Evolutionary conservation across 2,329 filamentous ascomycete genomes (phyloP).

Genomic region (Endoconidiophora polonica): DNA sequence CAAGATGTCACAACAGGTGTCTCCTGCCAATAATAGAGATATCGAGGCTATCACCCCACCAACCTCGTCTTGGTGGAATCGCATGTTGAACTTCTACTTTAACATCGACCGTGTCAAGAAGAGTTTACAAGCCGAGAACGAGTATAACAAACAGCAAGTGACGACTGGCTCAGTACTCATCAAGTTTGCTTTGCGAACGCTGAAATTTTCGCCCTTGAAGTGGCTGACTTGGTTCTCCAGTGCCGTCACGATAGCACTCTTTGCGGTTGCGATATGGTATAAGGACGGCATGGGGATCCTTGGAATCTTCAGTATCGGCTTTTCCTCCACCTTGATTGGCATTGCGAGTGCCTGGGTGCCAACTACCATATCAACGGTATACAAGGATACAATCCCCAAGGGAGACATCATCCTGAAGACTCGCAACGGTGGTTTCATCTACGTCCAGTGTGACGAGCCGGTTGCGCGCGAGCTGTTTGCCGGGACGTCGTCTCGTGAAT

Average conservation of each 20-base stretch:
- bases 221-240: too few relatives aligned
- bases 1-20: not conserved
- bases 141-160: too few relatives aligned
- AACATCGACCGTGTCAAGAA: too few relatives aligned
- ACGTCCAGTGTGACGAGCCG: conserved; percentile 40
- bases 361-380: conserved; percentile 33
- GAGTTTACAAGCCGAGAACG: too few relatives aligned
- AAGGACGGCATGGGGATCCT: conserved; percentile 22
- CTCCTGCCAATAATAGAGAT: too few relatives aligned
- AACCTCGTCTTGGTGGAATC: too few relatives aligned
- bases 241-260: too few relatives aligned
- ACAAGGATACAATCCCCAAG: conserved; percentile 30
- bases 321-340: conserved; percentile 36
- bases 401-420: conserved; percentile 47
- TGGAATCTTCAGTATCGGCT: conserved; percentile 34
- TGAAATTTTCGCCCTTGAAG: too few relatives aligned
- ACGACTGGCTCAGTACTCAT: too few relatives aligned
- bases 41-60: too few relatives aligned
- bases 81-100: too few relatives aligned
- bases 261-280: not conserved
- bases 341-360: conserved; percentile 42
- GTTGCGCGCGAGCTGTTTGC: conserved; percentile 46
- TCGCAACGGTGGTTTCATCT: conserved; percentile 40
- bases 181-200: too few relatives aligned
- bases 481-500: conserved; percentile 42